Percentiles rank a stretch among this genome's conserved stretches.
Evolutionary conservation across 2,329 filamentous ascomycete species (phyloP).

Genomic region (Alternaria triticina): DNA sequence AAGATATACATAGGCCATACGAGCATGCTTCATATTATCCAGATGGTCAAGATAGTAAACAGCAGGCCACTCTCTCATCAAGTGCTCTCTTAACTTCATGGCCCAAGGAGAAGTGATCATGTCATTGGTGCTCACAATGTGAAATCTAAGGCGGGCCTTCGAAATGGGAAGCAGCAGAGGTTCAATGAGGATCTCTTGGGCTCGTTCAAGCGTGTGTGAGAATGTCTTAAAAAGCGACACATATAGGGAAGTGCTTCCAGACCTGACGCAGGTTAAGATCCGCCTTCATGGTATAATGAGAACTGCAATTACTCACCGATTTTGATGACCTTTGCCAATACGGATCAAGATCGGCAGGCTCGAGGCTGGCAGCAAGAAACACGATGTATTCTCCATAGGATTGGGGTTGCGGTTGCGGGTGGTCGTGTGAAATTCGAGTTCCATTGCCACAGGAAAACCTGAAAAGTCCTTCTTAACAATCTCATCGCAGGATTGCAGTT

Average conservation of each 20-base stretch:
- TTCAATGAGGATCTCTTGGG: background rate
- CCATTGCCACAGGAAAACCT: slow-evolving; percentile 8
- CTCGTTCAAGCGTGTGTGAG: background rate
- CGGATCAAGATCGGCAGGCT: background rate
- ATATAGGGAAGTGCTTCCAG: background rate
- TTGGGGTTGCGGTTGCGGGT: background rate
- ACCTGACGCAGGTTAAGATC: background rate
- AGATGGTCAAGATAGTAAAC: background rate
- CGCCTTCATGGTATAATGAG: background rate
- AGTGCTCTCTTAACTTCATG: background rate
- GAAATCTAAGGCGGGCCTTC: background rate
- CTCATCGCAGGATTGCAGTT: slow-evolving; percentile 1
- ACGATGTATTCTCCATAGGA: background rate
- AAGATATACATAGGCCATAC: background rate
- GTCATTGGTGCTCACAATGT: background rate
- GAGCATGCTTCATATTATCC: background rate
- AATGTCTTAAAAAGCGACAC: slow-evolving; percentile 1
- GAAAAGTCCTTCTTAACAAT: background rate
- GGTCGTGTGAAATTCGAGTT: slow-evolving; percentile 4
- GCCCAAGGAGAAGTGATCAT: background rate
- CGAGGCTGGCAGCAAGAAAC: slow-evolving; percentile 3
- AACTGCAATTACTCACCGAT: background rate
- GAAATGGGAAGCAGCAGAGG: background rate
- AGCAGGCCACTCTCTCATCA: background rate
- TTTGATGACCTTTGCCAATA: background rate